Evolutionary conservation across 176 grass and related monocot species (phyloP).

Genomic region (Phoenix roebelenii): DNA sequence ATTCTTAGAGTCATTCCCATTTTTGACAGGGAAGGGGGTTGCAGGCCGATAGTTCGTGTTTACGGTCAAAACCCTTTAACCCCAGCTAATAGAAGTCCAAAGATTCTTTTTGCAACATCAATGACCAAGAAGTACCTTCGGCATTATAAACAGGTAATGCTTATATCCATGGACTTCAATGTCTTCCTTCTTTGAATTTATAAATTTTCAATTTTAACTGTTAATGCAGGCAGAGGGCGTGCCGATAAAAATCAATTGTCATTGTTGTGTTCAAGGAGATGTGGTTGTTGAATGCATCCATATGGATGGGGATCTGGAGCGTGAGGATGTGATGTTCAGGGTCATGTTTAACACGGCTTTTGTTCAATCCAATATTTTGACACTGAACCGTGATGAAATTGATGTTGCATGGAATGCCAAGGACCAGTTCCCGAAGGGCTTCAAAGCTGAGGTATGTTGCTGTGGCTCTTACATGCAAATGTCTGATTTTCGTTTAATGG

Average conservation of each 20-base stretch:
- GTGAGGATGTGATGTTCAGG: conserved; percentile 37
- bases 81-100: background rate
- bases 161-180: background rate
- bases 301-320: conserved; percentile 1
- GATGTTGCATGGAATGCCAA: conserved; percentile 36
- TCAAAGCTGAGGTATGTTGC: conserved; percentile 42
- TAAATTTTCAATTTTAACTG: background rate
- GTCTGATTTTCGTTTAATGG: background rate
- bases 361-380: conserved; percentile 36
- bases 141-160: conserved; percentile 41
- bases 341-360: conserved; percentile 60
- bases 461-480: background rate
- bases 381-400: conserved; percentile 37
- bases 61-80: conserved; percentile 18
- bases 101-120: conserved; percentile 23
- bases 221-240: conserved; percentile 18
- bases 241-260: conserved; percentile 25
- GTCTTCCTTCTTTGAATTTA: background rate
- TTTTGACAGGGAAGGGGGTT: conserved; percentile 40
- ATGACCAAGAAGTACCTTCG: conserved; percentile 34
- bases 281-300: conserved; percentile 43
- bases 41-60: conserved; percentile 33
- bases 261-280: conserved; percentile 36
- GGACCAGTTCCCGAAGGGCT: conserved; percentile 33
- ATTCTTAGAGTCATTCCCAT: conserved; percentile 44